Conservation (phyloP, 1,284 basidiomycete species). For the Naganishia sp. region DNA sequence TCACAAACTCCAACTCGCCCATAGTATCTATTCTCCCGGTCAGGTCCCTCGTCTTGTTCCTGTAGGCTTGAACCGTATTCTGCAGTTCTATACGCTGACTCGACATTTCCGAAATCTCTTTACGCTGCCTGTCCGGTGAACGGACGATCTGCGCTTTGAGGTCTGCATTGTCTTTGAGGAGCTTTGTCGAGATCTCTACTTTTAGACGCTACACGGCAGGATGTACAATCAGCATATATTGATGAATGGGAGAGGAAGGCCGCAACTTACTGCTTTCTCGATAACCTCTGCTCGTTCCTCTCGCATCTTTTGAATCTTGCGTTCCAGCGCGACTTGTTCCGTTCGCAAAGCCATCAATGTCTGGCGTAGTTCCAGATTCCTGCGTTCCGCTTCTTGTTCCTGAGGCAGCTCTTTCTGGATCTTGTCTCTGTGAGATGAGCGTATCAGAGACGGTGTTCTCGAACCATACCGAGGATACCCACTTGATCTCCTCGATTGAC, state of each 20-base stretch:
- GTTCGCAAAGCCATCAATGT: slow-evolving; percentile 64
- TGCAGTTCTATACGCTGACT: slow-evolving; percentile 64
- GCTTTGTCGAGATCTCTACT: slow-evolving; percentile 49
- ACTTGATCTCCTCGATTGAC: slow-evolving; percentile 67
- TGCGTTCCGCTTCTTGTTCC: slow-evolving; percentile 62
- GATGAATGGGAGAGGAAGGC: too few relatives aligned
- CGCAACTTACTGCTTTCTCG: slow-evolving; percentile 14
- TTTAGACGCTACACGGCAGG: slow-evolving; percentile 9
- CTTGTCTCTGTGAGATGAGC: slow-evolving; percentile 58
- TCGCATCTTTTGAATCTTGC: slow-evolving; percentile 55
- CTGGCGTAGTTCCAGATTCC: slow-evolving; percentile 65
- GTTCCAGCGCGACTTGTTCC: slow-evolving; percentile 62
- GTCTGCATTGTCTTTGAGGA: slow-evolving; percentile 58
- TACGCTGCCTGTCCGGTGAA: slow-evolving; percentile 79
- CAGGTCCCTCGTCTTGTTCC: slow-evolving; percentile 72
- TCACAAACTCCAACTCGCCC: slow-evolving; percentile 71
- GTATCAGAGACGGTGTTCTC: not conserved
- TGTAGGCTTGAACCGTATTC: slow-evolving; percentile 60
- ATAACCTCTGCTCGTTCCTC: slow-evolving; percentile 26
- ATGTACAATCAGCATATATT: not conserved
- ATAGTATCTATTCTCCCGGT: slow-evolving; percentile 71
- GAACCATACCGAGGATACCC: slow-evolving; percentile 41
- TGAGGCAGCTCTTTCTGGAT: slow-evolving; percentile 70
- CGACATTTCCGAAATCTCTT: slow-evolving; percentile 72
- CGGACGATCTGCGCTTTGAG: slow-evolving; percentile 68